Conservation (phyloP, 257 asterid genomes). For the Ligustrum vulgare region DNA sequence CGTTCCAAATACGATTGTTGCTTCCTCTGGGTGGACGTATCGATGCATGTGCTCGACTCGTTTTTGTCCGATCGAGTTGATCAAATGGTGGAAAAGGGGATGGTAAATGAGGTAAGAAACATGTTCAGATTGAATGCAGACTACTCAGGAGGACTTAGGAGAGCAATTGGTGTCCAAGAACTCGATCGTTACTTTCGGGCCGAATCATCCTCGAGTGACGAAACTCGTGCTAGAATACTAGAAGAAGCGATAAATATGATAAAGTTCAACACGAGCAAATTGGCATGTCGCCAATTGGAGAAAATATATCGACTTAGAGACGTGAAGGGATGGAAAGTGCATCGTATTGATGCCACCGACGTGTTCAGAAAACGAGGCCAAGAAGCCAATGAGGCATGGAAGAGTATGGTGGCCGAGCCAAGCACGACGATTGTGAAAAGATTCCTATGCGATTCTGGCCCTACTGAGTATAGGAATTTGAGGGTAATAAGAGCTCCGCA, state of each 20-base stretch:
- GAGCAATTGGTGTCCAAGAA: constrained; percentile 91
- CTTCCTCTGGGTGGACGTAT: constrained; percentile 84
- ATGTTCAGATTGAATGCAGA: constrained; percentile 47
- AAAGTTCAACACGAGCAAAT: constrained; percentile 55
- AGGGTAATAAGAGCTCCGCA: background rate
- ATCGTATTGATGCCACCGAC: constrained; percentile 74
- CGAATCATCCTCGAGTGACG: constrained; percentile 38
- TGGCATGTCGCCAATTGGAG: constrained; percentile 59
- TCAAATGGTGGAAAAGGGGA: constrained; percentile 68
- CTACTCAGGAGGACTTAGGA: constrained; percentile 66
- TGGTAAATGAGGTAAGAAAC: constrained; percentile 61
- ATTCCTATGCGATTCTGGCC: constrained; percentile 36
- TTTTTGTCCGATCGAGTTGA: constrained; percentile 72
- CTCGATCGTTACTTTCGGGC: constrained; percentile 55
- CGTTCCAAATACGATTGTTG: constrained; percentile 56
- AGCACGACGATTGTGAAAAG: constrained; percentile 46
- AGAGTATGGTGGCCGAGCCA: constrained; percentile 55
- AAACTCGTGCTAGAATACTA: constrained; percentile 39
- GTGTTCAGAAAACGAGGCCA: constrained; percentile 50
- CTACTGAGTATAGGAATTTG: background rate
- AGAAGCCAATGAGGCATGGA: constrained; percentile 66
- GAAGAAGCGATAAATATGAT: constrained; percentile 55
- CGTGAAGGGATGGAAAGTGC: constrained; percentile 63
- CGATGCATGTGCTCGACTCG: constrained; percentile 58
- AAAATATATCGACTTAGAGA: constrained; percentile 59